phyloP scores from a whole-genome alignment of 1,284 basidiomycete genomes.

The Irpex sp. region DNA sequence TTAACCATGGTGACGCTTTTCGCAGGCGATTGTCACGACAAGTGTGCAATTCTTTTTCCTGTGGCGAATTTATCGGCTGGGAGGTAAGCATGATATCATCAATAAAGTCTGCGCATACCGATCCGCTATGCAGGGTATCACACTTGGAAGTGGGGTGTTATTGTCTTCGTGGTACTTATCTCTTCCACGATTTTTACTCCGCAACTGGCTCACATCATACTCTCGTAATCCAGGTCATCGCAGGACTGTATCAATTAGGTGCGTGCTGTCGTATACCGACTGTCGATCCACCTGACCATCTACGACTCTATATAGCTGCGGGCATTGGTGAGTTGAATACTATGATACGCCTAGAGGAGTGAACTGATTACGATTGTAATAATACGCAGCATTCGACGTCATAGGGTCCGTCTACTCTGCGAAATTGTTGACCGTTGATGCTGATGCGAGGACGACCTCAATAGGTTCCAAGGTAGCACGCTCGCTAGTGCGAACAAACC shows the following conservation, averaged over 20 bases:
- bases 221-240: not conserved
- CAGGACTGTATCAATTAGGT: not conserved
- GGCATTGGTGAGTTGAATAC: not conserved
- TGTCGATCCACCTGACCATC: not conserved
- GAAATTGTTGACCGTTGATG: not conserved
- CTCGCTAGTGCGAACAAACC: not conserved
- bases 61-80: not conserved
- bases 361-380: not conserved
- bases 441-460: not conserved
- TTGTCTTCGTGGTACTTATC: not conserved
- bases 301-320: not conserved
- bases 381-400: not conserved
- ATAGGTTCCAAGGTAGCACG: not conserved
- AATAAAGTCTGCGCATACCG: not conserved
- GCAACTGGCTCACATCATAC: not conserved
- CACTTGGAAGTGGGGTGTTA: not conserved
- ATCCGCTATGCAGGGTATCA: not conserved
- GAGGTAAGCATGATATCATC: not conserved
- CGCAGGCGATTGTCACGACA: not conserved
- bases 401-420: not conserved
- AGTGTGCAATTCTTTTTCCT: slow-evolving; percentile 1
- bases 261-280: not conserved
- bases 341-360: not conserved
- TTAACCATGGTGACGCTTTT: not conserved
- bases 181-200: not conserved